Percentiles rank a stretch among this genome's conserved stretches.
These are phyloP conservation scores for Plasmodium inui DNA, from an alignment of 169 alveolate species.

Conservation along the genomic window DNA sequence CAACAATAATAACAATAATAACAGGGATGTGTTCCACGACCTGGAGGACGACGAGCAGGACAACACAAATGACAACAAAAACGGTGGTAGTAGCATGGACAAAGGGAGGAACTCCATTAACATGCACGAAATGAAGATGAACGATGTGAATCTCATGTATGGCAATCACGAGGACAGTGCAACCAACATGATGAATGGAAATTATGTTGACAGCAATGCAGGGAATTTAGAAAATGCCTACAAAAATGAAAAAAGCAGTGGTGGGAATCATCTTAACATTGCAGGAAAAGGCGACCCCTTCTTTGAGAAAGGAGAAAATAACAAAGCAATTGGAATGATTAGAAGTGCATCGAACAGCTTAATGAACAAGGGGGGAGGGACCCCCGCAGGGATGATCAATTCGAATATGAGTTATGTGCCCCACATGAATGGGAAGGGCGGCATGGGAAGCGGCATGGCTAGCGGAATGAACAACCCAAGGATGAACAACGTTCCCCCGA, in stretches of 20 bases:
- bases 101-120: background rate
- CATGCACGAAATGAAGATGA: slow-evolving; percentile 19
- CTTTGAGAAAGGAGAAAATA: slow-evolving; percentile 9
- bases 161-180: background rate
- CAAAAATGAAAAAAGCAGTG: slow-evolving; percentile 1
- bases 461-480: background rate
- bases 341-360: background rate
- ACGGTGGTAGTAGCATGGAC: background rate
- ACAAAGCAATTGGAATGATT: background rate
- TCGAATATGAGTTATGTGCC: slow-evolving; percentile 11
- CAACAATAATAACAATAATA: slow-evolving; percentile 1
- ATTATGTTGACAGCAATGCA: background rate
- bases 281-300: background rate
- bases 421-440: slow-evolving; percentile 9
- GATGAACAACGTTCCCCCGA: slow-evolving; percentile 20
- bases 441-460: background rate
- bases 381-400: background rate
- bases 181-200: slow-evolving; percentile 6
- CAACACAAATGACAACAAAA: background rate
- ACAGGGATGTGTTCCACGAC: background rate
- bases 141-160: background rate
- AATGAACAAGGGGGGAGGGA: slow-evolving; percentile 12
- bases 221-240: slow-evolving; percentile 18
- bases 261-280: background rate
- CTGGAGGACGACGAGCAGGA: slow-evolving; percentile 1